Evolutionary conservation across 2,329 filamentous ascomycete genomes (phyloP).

Genomic region (Phoma herbarum): DNA sequence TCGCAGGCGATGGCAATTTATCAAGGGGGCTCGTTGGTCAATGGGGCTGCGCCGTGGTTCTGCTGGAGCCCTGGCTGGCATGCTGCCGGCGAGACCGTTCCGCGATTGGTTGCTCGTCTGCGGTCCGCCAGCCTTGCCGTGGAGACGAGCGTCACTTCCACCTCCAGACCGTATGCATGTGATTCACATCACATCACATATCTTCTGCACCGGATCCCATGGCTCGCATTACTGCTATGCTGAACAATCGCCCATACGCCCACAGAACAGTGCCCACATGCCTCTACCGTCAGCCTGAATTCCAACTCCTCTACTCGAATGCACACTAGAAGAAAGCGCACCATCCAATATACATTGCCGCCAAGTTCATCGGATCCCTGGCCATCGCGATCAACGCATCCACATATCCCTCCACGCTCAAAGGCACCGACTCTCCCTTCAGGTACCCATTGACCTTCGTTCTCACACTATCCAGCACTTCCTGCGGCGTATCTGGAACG

Average conservation of each 20-base stretch:
- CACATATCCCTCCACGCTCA: conserved; percentile 97
- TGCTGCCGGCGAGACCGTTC: conserved; percentile 17
- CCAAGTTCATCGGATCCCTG: conserved; percentile 78
- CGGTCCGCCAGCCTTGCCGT: conserved; percentile 12
- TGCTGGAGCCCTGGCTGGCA: conserved; percentile 5
- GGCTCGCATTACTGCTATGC: background rate
- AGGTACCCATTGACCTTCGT: conserved; percentile 86
- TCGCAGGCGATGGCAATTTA: background rate
- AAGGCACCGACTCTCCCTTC: conserved; percentile 85
- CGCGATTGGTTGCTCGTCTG: conserved; percentile 18
- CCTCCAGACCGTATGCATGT: background rate
- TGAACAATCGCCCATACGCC: background rate
- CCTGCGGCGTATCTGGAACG: conserved; percentile 74
- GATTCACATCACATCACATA: background rate
- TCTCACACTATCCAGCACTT: conserved; percentile 88
- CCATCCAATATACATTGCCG: conserved; percentile 98
- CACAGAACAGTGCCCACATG: background rate
- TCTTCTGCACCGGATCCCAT: background rate
- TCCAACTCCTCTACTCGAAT: background rate
- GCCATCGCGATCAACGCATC: conserved; percentile 92
- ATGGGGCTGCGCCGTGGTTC: conserved; percentile 8
- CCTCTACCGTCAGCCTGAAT: background rate
- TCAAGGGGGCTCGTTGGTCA: conserved; percentile 2
- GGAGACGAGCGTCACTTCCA: background rate
- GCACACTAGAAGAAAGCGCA: conserved; percentile 68